Evolutionary conservation across 1,284 basidiomycete species (phyloP).

Genomic region (Neolentinus lepideus): DNA sequence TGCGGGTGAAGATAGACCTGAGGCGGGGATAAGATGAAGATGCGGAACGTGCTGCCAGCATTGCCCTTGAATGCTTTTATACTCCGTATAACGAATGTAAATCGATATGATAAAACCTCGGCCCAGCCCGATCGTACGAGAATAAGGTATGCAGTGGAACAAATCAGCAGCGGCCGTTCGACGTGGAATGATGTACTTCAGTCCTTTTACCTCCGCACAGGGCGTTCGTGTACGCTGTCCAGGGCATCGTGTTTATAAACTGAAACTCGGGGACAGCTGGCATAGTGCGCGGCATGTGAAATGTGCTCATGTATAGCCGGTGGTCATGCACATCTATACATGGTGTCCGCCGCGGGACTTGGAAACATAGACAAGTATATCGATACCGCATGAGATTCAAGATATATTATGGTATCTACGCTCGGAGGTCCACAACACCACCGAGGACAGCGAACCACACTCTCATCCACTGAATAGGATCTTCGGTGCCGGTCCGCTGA

Average conservation of each 20-base stretch:
- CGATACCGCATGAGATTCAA: neutral
- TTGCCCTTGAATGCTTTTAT: conserved; percentile 18
- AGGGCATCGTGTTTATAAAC: neutral
- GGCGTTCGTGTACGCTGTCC: conserved; percentile 8
- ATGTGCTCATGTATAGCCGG: neutral
- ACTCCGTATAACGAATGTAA: neutral
- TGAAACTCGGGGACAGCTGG: neutral
- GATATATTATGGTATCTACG: neutral
- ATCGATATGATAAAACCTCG: conserved; percentile 9
- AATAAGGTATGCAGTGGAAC: neutral
- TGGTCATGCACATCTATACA: neutral
- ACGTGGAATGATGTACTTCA: neutral
- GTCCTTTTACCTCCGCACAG: neutral
- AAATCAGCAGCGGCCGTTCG: conserved; percentile 1
- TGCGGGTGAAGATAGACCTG: conserved; percentile 25
- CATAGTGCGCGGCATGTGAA: neutral
- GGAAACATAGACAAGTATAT: no score
- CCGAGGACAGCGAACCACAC: conserved; percentile 70
- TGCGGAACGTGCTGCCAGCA: conserved; percentile 28
- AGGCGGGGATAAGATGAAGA: conserved; percentile 30
- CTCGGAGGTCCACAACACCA: conserved; percentile 43
- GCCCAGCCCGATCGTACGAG: conserved; percentile 5
- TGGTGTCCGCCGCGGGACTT: no score
- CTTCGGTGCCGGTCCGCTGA: conserved; percentile 21
- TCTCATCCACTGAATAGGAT: conserved; percentile 48